Evolutionary conservation across 2,329 filamentous ascomycete species (phyloP), one percentile per base, ranked within the genome.

Genomic region (Xylariaceae sp.): DNA sequence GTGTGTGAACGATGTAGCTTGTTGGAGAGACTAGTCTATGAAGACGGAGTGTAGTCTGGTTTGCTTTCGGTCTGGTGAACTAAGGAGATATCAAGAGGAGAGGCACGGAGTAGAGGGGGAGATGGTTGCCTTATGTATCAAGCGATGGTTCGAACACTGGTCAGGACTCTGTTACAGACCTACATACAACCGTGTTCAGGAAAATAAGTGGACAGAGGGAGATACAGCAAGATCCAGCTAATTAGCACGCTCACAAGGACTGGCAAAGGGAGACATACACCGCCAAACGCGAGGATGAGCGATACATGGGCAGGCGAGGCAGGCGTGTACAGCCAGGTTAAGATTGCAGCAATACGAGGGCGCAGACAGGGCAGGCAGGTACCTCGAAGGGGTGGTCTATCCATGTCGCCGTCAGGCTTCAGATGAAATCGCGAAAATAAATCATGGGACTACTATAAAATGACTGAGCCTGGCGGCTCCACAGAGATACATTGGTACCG

Each of bases 91-190:
- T 40, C 18, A 45, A 47, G 27, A 44, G 48, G 49, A 56, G 41
- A 51, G 40, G 32, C 17, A 18, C 32, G 43, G 48, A 49, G 42
- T 54, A 51, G 55, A 58, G 49, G 58, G 57, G 62, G 59, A 56
- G 56, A 49, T 53, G 57, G 49, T 42, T 54, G 50, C 54, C 60
- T 65, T 67, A 66, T 64, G 62, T 67, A 65, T 64, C 49, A 53
- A 41, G 47, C 45, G 47, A 47, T 53, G 53, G 52, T 49, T 47
- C 49, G 51, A 51, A 59, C 57, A 56, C 57, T 53, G 52, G 53
- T 61, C 60, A 45, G 22, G 22, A 27, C 15, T 36, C 33, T 36
- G 33, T 15, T 15, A 36, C 15, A 36, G 33, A 36, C 33, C 15
- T 15, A 36, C 14, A n/a, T 35, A 35, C 33, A 36, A 15, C 33